Base-by-base conservation (phyloP, 805 yeast species). In the Candida xiaguanensis region DNA sequence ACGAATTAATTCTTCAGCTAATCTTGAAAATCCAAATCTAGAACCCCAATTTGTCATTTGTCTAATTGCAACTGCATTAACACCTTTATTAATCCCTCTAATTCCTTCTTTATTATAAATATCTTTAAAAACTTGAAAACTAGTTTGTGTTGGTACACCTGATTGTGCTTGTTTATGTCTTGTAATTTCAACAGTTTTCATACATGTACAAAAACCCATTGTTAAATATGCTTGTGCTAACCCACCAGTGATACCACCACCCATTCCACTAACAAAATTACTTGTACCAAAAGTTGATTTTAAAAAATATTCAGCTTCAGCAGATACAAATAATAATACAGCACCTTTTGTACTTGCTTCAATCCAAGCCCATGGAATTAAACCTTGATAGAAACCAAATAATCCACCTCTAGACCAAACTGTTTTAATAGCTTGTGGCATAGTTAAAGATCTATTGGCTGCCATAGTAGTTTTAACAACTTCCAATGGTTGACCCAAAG, bases 21-120 rank as follows among this genome's bases (percentile, higher is more conserved):
- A 75, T 59, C 99, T 78, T 2, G 95, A 76, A 29, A 93, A 74
- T 25, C 98, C 99, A 55, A 90, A 91, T 59, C 99, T 78, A 14
- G 97, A 88, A 37, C 99, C 99, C 99, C 99, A 93, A 67, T 93
- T 93, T 50, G 98, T 91, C 86, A 88, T 85, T 63, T 93, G 99
- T 69, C 99, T 83, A 50, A 91, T 83, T n/a, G 98, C 98, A 43
- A 91, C 97, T 7, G 99, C 99, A 59, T 91, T 91, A 43, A 91
- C 98, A 63, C 99, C 99, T 69, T 85, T 89, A 69, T 93, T 91
- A 60, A 93, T 88, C 53, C 99, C 99, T 50, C 82, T 75, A 42
- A 93, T 78, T 54, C 99, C 99, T 61, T 93, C 98, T 47, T 74
- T 83, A 33, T 68, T 65, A 63, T 78, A 90, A 46, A 93, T 89